Conservation (phyloP, 768 basidiomycete species). For the Tylopilus rubrobrunneus region DNA sequence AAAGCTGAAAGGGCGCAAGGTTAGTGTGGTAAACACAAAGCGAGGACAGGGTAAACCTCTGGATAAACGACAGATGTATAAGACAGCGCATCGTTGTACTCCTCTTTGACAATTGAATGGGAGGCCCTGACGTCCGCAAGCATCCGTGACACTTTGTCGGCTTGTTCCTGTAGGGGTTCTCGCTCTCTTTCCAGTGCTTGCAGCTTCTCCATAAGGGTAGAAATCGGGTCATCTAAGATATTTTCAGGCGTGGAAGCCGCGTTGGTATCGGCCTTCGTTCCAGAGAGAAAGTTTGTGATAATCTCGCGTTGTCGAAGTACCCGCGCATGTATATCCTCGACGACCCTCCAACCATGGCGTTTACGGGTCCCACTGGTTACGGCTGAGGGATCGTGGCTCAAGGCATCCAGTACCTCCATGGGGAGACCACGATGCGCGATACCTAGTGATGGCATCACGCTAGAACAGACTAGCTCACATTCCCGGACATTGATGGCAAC, state of each 20-base stretch:
- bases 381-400: constrained; percentile 75
- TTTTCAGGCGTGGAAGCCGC: constrained; percentile 28
- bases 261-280: constrained; percentile 1
- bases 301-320: constrained; percentile 57
- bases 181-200: constrained; percentile 47
- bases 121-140: constrained; percentile 51
- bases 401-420: constrained; percentile 65
- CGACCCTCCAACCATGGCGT: constrained; percentile 62
- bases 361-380: constrained; percentile 63
- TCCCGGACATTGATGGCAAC: constrained; percentile 61
- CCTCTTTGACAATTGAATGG: constrained; percentile 55
- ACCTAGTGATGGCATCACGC: constrained; percentile 46
- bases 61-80: constrained; percentile 77
- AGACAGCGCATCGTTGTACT: constrained; percentile 61
- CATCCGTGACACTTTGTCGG: constrained; percentile 45
- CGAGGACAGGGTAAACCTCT: constrained; percentile 45
- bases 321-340: constrained; percentile 70
- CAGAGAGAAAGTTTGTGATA: constrained; percentile 44
- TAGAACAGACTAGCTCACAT: constrained; percentile 57
- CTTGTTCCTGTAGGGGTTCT: constrained; percentile 41
- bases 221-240: constrained; percentile 54
- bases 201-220: constrained; percentile 45
- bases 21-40: not conserved
- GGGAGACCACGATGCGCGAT: constrained; percentile 50
- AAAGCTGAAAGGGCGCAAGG: constrained; percentile 43